Conservation (phyloP, 192 early-diverging fungal species). For the Linnemannia exigua region DNA sequence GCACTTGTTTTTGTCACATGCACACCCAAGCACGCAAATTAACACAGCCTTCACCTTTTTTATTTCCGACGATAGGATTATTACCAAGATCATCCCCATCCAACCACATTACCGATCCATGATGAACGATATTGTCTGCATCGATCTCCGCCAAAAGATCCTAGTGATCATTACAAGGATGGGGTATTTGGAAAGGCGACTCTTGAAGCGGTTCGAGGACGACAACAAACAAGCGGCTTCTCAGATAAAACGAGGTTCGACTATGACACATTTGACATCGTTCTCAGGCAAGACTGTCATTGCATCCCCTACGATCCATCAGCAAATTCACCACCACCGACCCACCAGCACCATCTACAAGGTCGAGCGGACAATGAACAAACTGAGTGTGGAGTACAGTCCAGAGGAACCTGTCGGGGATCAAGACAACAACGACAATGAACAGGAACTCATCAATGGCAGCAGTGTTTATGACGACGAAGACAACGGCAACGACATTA, state of each 20-base stretch:
- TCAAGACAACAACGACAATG: background rate
- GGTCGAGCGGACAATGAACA: background rate
- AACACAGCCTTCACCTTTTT: background rate
- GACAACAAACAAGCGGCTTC: conserved; percentile 23
- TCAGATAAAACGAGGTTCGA: background rate
- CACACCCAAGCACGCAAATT: no score
- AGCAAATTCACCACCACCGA: background rate
- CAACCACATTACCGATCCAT: conserved; percentile 36
- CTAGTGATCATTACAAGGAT: conserved; percentile 35
- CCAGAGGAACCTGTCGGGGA: background rate
- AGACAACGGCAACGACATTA: background rate
- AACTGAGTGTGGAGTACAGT: conserved; percentile 1
- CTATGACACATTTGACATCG: background rate
- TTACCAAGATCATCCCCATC: conserved; percentile 48
- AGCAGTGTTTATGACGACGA: background rate
- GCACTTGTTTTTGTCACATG: background rate
- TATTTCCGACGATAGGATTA: conserved; percentile 18
- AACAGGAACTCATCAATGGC: background rate
- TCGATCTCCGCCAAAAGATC: conserved; percentile 54
- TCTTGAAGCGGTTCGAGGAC: conserved; percentile 40
- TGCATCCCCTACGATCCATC: no score
- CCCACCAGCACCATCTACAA: background rate
- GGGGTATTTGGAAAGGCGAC: conserved; percentile 41
- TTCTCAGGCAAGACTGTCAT: background rate
- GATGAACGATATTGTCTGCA: conserved; percentile 58